These are phyloP conservation scores for Pascua guehoae DNA, from an alignment of 1,284 basidiomycete species.

Conservation along the genomic window DNA sequence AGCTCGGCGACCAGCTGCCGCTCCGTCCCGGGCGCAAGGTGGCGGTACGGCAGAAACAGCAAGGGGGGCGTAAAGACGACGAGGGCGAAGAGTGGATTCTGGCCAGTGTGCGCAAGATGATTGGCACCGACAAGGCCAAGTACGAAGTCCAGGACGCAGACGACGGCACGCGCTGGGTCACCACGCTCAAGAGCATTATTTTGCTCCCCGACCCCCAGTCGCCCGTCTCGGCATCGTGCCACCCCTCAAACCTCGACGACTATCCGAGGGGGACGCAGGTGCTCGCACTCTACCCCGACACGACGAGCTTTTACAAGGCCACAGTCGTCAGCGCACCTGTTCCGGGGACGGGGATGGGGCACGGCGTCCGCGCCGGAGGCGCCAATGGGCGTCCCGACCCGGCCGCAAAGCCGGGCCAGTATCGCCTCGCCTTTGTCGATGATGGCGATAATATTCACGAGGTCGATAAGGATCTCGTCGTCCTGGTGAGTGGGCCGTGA, in stretches of 20 bases:
- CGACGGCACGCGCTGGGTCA: slow-evolving; percentile 44
- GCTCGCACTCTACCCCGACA: slow-evolving; percentile 54
- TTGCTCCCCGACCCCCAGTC: slow-evolving; percentile 50
- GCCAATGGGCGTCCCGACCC: slow-evolving; percentile 20
- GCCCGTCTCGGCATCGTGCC: slow-evolving; percentile 36
- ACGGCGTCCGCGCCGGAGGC: slow-evolving; percentile 16
- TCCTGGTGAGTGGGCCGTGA: slow-evolving; percentile 31
- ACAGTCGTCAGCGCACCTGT: slow-evolving; percentile 43
- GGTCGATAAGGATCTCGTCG: slow-evolving; percentile 38
- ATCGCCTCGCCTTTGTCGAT: slow-evolving; percentile 45
- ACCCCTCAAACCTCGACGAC: slow-evolving; percentile 46
- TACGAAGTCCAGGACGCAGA: slow-evolving; percentile 47
- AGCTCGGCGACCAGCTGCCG: slow-evolving; percentile 46
- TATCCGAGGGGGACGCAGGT: slow-evolving; percentile 47
- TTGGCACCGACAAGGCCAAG: slow-evolving; percentile 45
- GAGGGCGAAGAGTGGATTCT: slow-evolving; percentile 49
- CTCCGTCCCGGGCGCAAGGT: slow-evolving; percentile 48
- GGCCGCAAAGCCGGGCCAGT: slow-evolving; percentile 31
- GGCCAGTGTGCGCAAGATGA: slow-evolving; percentile 46
- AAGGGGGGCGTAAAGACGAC: slow-evolving; percentile 14
- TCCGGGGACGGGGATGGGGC: slow-evolving; percentile 31
- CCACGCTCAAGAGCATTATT: slow-evolving; percentile 51
- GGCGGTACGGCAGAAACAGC: slow-evolving; percentile 39
- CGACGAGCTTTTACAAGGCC: slow-evolving; percentile 53
- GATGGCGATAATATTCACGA: slow-evolving; percentile 41